Evolutionary conservation across 2,329 filamentous ascomycete species (phyloP), one percentile per base, ranked within the genome.

Genomic region (Aspergillus neoniger): DNA sequence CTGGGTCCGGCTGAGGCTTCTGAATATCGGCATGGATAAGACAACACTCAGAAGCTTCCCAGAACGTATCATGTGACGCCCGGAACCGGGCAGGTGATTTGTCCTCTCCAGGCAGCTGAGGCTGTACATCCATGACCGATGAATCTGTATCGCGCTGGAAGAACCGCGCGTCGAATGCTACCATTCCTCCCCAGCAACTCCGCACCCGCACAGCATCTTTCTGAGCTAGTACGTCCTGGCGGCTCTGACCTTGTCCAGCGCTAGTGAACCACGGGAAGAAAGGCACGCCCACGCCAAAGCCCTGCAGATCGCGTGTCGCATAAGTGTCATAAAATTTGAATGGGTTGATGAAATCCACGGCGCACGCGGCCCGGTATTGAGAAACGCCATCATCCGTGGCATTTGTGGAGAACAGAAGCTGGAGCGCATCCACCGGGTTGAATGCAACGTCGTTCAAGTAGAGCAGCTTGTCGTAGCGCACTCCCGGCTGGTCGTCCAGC

Each of bases 161-260:
- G 53, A 77, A 80, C 38, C 68, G 72, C 9, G 79, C 79, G 63
- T 82, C 79, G 63, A 81, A 82, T 15, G 80, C 79, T 23, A 81
- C 87, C 85, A 92, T 91, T 21, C 90, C 90, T 55, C 89, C 88
- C 90, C 90, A 92, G 75, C 90, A 92, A 64, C 87, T 88, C 67
- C 83, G 85, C 1, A 92, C 89, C 8, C 86, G 83, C 1, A 92
- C 89, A 0, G 88, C 77, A 64, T 82, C 80, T 49, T 72, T 79
- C 58, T 86, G 84, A 0, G 77, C 78, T 1, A 90, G 73, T 17
- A 91, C 86, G 70, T 90, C 88, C 4, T 80, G 78, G 48, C 89
- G 81, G 39, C 83, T 86, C n/a, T 76, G 76, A 0, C 79, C 85
- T 14, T 82, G 72, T 1, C 80, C 80, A 14, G 76, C 72, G 10